Evolutionary conservation across 306 rosid species (phyloP), one percentile per base, ranked within the genome.

Genomic region (Trifolium repens): DNA sequence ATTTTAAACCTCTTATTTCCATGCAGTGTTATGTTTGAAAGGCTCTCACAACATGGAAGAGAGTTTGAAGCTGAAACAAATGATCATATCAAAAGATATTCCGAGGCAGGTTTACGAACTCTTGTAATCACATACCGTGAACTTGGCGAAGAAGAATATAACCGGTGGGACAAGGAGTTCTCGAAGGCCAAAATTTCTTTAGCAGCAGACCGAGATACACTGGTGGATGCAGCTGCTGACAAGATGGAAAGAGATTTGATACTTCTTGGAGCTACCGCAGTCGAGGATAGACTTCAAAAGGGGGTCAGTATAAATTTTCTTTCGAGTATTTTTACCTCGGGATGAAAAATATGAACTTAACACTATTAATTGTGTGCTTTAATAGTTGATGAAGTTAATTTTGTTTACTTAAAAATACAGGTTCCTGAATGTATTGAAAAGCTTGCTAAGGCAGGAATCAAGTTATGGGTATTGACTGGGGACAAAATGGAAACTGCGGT

Each of bases 401-500:
- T 24, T 68, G 70, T 78, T 77, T 80, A 75, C 74, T 76, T 76
- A 67, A 71, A 67, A 79, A 24, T 77, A 66, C 91, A 91, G 98
- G 98, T 93, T 78, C 94, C 98, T 34, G 96, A 88, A 71, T 91
- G 98, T 79, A 89, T 93, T 30, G 79, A 72, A 61, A 93, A 85
- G 80, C 96, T 93, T 58, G 84, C 86, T 58, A 81, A 30, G 47
- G 93, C 98, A 42, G 90, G 94, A 74, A 93, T 93, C 74, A 91
- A 93, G 81, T 70, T 93, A 84, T 93, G 98, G 98, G 97, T 93
- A 46, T 78, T 93, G 81, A 93, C 98, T 4, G 98, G 98, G 64
- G 98, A 93, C 87, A 93, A 91, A 75, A 91, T 91, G 98, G 98
- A 93, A 83, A 93, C 98, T 75, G 98, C 98, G 13, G 79, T 91